Evolutionary conservation across 2,329 filamentous ascomycete species (phyloP), one percentile per base, ranked within the genome.

Genomic region (Trichoderma koningiopsis): DNA sequence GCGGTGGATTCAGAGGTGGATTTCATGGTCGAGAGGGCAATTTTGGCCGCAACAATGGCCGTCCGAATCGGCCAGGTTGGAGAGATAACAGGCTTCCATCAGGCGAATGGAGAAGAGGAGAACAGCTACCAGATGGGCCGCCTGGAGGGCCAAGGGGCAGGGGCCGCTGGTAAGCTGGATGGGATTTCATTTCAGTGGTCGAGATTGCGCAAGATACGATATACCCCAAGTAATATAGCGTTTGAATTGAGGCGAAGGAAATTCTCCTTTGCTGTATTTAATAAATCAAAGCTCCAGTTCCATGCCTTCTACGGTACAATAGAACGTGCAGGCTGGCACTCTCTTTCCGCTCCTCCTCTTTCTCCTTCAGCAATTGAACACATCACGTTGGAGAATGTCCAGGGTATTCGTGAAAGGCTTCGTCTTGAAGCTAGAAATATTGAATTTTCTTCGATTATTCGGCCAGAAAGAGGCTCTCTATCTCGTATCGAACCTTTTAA

Each of bases 91-190:
- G 71, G 19, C 80, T 81, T 78, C 75, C 87, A 0, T 78, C 78
- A 55, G 89, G 89, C 1, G 89, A 91, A 74, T 92, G 89, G 89
- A 85, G 87, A 72, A 85, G 89, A 72, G 90, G 90, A 0, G 89
- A 91, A 75, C 83, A 83, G 67, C 75, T 90, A 61, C 89, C 89
- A 2, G 85, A 88, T 43, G 83, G 82, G 37, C 81, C 81, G 29
- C 62, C 74, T n/a, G 72, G 72, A n/a, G 72, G 76, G 65, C 58
- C 73, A 24, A 74, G 76, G 37, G 77, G 76, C 16, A 72, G 74
- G 59, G 75, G 75, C 35, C 73, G 77, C n/a, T 76, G 79, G 75
- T 79, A 60, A 71, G 24, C 22, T 19, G 11, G n/a, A 43, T 64
- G 33, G 70, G 40, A 31, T 70, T 22, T 49, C 16, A 27, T 31